Evolutionary conservation across 1,139 yeast genomes (phyloP), one percentile per base, ranked within the genome.

Genomic region (Blastobotrys arbuscula): DNA sequence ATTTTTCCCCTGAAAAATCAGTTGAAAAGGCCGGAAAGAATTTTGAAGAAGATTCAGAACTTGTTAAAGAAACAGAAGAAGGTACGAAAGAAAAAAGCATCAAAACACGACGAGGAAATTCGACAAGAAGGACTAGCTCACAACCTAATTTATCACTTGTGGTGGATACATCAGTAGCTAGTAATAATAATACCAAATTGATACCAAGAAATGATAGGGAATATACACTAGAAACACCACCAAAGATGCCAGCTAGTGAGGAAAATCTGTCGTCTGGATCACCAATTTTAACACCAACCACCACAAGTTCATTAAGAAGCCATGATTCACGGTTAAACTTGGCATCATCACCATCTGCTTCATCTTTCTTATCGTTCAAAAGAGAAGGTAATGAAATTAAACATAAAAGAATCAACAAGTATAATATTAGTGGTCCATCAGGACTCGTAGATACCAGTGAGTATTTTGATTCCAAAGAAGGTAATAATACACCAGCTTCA

Each of bases 371-470:
- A 39, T 51, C 62, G 4, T 60, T 52, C 51, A 60, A 61, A 42
- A 58, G 50, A 34, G 61, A 58, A 16, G 49, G 51, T 20, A 30
- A 50, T 18, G 55, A 54, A 13, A 41, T 55, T 28, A 50, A 44
- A 39, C 58, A 52, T 39, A 53, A 53, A 42, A 51, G 50, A 40
- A 52, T 61, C 20, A 44, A 54, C 40, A 60, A 61, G 46, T 49
- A 50, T 15, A 45, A 50, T 12, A 61, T 61, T 31, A 60, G 64
- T 4, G 51, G 51, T n/a, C 64, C 64, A 1, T 55, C 59, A 1
- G 51, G 52, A 3, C 23, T 54, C 18, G 56, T 56, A n/a, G 57
- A 61, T 37, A 54, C 57, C 12, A 55, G 53, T 15, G 59, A 55
- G 13, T 59, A 51, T 45, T 56, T 59, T 45, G 50, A 57, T 9